phyloP scores from a whole-genome alignment of 495 filamentous ascomycete species.

The Terfezia boudieri region DNA sequence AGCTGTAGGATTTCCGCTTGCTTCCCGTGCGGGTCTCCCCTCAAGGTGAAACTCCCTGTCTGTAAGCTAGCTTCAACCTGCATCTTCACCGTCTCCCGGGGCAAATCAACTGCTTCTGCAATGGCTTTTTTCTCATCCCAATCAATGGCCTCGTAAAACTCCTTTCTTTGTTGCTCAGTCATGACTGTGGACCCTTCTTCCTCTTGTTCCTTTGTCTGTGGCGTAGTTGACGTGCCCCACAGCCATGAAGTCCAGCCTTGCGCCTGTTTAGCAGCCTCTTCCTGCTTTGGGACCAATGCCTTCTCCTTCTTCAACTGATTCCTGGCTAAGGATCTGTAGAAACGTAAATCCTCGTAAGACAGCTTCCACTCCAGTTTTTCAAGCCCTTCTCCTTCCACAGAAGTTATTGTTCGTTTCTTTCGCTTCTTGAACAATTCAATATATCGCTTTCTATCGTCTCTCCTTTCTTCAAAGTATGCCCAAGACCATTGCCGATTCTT shows the following conservation, averaged over 20 bases:
- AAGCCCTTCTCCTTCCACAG: conserved; percentile 47
- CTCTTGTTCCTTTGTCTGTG: conserved; percentile 39
- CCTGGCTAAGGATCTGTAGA: conserved; percentile 83
- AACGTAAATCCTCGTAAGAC: conserved; percentile 85
- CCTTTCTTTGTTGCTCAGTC: conserved; percentile 85
- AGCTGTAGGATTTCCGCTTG: conserved; percentile 62
- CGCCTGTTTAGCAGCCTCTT: conserved; percentile 27
- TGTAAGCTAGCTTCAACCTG: conserved; percentile 74
- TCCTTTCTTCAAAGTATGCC: conserved; percentile 76
- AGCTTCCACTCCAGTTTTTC: conserved; percentile 65
- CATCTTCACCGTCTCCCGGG: conserved; percentile 73
- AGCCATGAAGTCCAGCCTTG: conserved; percentile 77
- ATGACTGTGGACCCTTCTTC: conserved; percentile 52
- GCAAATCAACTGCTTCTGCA: conserved; percentile 65
- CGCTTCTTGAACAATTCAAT: conserved; percentile 86
- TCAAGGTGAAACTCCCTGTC: conserved; percentile 83
- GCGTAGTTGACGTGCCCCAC: conserved; percentile 36
- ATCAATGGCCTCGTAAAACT: conserved; percentile 90
- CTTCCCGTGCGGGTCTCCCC: conserved; percentile 61
- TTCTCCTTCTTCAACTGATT: conserved; percentile 93
- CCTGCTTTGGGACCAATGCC: conserved; percentile 43
- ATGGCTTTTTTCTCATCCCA: conserved; percentile 93
- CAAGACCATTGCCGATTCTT: conserved; percentile 77
- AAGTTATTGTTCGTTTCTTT: conserved; percentile 52
- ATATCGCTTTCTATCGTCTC: conserved; percentile 74